Evolutionary conservation across 2,329 filamentous ascomycete species (phyloP), one percentile per base, ranked within the genome.

Genomic region (Ophiocordyceps robertsii): DNA sequence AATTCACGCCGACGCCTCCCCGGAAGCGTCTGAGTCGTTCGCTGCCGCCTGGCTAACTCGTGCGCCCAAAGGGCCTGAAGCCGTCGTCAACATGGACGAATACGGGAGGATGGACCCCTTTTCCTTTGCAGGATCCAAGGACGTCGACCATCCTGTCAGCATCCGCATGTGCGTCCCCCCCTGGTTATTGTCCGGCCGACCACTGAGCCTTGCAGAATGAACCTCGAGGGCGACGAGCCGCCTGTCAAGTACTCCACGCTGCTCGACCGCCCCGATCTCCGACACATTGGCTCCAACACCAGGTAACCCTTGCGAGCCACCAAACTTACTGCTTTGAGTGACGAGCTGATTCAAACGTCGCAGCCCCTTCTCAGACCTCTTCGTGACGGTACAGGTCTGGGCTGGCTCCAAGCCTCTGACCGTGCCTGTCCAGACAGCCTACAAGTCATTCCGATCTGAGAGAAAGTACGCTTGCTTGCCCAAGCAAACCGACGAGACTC

Each of bases 361-460:
- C 48, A 88, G 84, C 61, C 69, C 82, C 1, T 69, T 82, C 57
- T 95, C 88, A 24, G 92, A 98, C 59, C 80, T 98, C 39, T 95
- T 90, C 57, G 81, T 94, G 39, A 95, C 89, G 1, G 84, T 82
- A 9, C 92, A 96, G 62, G 75, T 96, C 54, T 98, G 90, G 83
- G 86, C 89, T 12, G 88, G 93, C 54, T 95, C 89, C 27, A 98
- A 98, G 60, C 88, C 90, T 31, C 67, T 98, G 51, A 93, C 89
- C 0, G 85, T 96, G 1, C 84, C 88, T 0, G 75, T 93, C 11
- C 90, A 96, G 61, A 98, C 92, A 3, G 76, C 87, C 21, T 96
- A 96, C 65, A 95, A 88, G 57, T 68, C 86, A 8, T 96, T 98
- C 59, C 87, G 88, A 57, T 75, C 74, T 31, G 78, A 82, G 55